Base-by-base conservation (phyloP, 148 eudicot genomes). In the Persicaria tinctoria region DNA sequence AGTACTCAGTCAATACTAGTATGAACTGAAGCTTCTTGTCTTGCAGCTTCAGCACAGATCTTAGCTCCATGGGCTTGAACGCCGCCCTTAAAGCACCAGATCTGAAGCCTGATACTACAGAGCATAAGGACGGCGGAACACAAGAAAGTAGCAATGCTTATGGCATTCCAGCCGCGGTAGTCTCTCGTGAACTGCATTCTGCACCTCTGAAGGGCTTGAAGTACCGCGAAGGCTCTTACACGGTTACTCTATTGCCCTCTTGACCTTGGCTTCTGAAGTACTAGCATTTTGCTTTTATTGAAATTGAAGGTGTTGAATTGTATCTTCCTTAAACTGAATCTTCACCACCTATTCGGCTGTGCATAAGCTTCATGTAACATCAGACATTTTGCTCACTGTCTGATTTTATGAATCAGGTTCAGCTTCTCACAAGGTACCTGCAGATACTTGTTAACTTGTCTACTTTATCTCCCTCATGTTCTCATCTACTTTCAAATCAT, bases 1-100 rank as follows among this genome's bases (percentile, higher is more conserved):
- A 32, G 41, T 32, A 32, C 41, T 32, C 41, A 32, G 41, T 17
- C 16, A n/a, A 5, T 47, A 55, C 32, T 56, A 46, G 17, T 32
- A 57, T 68, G 44, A 72, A 50, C 46, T 74, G 2, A 60, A 20
- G 56, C 10, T 32, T 46, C 23, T 17, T 10, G 5, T 59, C n/a
- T 60, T 84, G 90, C 97, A 93, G 98, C 79, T 91, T 94, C 82
- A 75, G 74, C 53, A 86, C 91, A 0, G 88, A 94, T 70, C 82
- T 90, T 5, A 78, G 77, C 70, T 85, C 98, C 47, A 77, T 76
- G 56, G 93, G 97, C 76, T 78, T 94, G 81, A 94, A 94, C 82
- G 86, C 79, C 79, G 88, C 88, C 72, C 83, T 91, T 51, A 89
- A 85, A 74, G 73, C 44, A 13, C 50, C 77, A 45, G 54, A 59